Conservation (phyloP, 768 basidiomycete genomes). For the Suillus placidus region DNA sequence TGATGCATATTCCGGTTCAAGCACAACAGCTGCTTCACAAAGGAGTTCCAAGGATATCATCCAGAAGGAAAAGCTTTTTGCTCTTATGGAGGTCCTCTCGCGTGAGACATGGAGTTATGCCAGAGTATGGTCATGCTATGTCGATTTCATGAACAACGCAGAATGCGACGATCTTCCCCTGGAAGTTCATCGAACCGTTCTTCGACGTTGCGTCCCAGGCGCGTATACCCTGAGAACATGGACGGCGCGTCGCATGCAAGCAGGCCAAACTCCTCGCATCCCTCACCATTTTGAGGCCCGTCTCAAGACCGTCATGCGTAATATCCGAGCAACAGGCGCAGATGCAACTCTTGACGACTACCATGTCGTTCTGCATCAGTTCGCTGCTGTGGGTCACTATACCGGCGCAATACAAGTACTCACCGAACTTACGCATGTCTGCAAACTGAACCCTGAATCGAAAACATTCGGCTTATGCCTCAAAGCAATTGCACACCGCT, state of each 20-base stretch:
- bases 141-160: slow-evolving; percentile 52
- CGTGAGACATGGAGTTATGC: slow-evolving; percentile 41
- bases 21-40: slow-evolving; percentile 2
- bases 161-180: slow-evolving; percentile 58
- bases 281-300: slow-evolving; percentile 68
- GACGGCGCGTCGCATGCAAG: slow-evolving; percentile 44
- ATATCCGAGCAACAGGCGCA: slow-evolving; percentile 57
- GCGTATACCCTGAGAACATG: slow-evolving; percentile 46
- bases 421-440: slow-evolving; percentile 49
- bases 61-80: slow-evolving; percentile 30
- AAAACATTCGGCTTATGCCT: slow-evolving; percentile 65
- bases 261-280: slow-evolving; percentile 36
- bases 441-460: slow-evolving; percentile 49
- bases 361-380: slow-evolving; percentile 73
- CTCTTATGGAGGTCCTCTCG: slow-evolving; percentile 33
- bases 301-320: slow-evolving; percentile 66
- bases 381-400: slow-evolving; percentile 75
- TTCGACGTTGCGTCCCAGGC: slow-evolving; percentile 64
- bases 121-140: slow-evolving; percentile 68
- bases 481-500: slow-evolving; percentile 70
- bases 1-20: slow-evolving; percentile 7
- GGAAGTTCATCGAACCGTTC: slow-evolving; percentile 67
- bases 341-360: slow-evolving; percentile 63
- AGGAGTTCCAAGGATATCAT: slow-evolving; percentile 7
- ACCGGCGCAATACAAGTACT: slow-evolving; percentile 62